phyloP scores from a whole-genome alignment of 805 yeast genomes.

The Myxozyma melibiosi region DNA sequence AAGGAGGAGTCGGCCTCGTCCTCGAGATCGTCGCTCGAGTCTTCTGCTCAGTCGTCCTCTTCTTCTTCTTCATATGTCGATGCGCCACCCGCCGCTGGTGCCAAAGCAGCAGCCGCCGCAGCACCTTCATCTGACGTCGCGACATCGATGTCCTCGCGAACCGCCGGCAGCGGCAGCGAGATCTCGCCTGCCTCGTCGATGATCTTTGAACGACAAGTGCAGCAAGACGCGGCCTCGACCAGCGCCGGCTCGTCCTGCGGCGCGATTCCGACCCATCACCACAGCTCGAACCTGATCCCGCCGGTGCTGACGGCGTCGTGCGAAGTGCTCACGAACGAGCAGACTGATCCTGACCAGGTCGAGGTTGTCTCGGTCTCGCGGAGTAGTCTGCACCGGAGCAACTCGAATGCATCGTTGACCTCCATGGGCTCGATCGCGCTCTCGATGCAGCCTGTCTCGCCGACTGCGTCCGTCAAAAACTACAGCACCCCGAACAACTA shows the following conservation, averaged over 20 bases:
- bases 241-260: constrained; percentile 18
- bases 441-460: not conserved
- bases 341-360: constrained; percentile 64
- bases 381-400: constrained; percentile 1
- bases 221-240: no score
- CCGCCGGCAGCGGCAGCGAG: not conserved
- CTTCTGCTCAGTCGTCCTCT: not conserved
- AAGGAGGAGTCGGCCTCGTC: not conserved
- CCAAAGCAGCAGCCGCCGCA: no score
- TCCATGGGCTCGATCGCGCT: not conserved
- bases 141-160: not conserved
- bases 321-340: constrained; percentile 58
- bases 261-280: constrained; percentile 44
- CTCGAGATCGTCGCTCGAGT: not conserved
- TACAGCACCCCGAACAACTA: no score
- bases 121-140: no score
- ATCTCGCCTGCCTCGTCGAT: constrained; percentile 47
- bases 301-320: constrained; percentile 82
- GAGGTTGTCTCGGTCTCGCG: constrained; percentile 66
- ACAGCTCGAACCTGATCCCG: constrained; percentile 68
- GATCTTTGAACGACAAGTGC: constrained; percentile 69
- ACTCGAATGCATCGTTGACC: constrained; percentile 5
- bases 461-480: no score
- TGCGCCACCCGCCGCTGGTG: not conserved
- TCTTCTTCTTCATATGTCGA: not conserved